These are phyloP conservation scores for Aureobasidium sp. DNA, from an alignment of 2,329 filamentous ascomycete genomes.

Conservation along the genomic window DNA sequence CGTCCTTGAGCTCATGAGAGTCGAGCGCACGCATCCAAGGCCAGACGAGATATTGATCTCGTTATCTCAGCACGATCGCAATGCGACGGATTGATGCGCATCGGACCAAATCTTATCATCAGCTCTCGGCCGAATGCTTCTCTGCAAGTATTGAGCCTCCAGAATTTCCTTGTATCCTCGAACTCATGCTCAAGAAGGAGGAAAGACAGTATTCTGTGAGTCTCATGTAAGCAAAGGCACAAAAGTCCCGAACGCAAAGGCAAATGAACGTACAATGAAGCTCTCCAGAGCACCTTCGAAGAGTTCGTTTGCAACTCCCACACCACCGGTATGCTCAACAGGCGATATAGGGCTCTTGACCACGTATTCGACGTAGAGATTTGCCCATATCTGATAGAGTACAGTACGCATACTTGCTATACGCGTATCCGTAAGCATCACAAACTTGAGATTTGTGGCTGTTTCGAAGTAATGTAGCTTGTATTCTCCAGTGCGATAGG, in stretches of 20 bases:
- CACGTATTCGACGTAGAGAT: conserved; percentile 90
- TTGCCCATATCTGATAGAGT: conserved; percentile 96
- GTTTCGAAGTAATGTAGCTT: conserved; percentile 99
- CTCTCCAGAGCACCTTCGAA: conserved; percentile 63
- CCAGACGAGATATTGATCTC: too few species aligned
- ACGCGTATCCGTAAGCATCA: conserved; percentile 88
- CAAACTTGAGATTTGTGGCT: conserved; percentile 87
- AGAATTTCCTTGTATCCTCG: neutral
- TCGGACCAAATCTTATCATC: too few species aligned
- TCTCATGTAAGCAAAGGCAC: neutral
- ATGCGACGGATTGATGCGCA: too few species aligned
- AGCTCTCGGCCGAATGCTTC: too few species aligned
- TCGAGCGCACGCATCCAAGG: too few species aligned
- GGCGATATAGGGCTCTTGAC: conserved; percentile 58
- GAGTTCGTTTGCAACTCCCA: conserved; percentile 56
- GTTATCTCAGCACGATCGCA: too few species aligned
- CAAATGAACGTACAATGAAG: conserved; percentile 49
- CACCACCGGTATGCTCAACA: conserved; percentile 50
- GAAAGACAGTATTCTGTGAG: conserved; percentile 7
- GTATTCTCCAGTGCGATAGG: conserved; percentile 88
- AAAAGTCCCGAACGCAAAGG: too few species aligned
- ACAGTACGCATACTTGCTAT: conserved; percentile 88
- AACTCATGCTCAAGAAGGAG: neutral
- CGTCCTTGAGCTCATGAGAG: too few species aligned
- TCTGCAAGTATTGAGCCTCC: too few species aligned